Conservation (phyloP, 768 basidiomycete genomes). For the Kondoa subrosea region DNA sequence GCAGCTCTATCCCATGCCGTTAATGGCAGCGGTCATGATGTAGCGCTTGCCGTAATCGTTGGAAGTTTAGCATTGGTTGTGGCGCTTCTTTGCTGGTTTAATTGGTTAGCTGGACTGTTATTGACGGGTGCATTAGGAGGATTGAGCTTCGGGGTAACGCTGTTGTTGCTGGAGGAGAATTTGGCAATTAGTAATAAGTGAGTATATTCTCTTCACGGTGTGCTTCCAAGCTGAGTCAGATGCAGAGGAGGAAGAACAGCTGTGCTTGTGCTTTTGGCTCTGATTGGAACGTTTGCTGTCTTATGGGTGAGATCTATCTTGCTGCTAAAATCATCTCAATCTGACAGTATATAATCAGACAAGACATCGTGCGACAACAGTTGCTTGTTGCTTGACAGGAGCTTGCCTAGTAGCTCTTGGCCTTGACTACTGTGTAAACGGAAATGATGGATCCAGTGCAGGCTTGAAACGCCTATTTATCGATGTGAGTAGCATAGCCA, state of each 20-base stretch:
- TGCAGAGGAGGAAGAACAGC: background rate
- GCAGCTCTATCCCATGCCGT: background rate
- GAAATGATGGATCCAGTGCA: background rate
- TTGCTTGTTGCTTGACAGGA: background rate
- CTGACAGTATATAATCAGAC: background rate
- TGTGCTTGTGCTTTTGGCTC: background rate
- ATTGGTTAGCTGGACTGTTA: background rate
- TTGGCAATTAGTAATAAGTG: background rate
- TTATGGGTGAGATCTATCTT: background rate
- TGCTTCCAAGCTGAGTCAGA: background rate
- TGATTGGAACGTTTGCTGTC: background rate
- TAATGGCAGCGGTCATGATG: background rate
- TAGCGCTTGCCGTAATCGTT: background rate
- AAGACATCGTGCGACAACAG: background rate
- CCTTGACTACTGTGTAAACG: background rate
- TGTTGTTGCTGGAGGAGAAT: background rate
- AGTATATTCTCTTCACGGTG: background rate
- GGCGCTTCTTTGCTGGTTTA: background rate
- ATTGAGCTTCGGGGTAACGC: background rate
- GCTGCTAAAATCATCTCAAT: background rate
- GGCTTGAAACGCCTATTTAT: background rate
- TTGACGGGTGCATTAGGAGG: background rate
- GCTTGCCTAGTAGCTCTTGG: background rate
- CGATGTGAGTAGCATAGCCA: background rate
- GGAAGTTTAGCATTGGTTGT: background rate